Evolutionary conservation across 2,329 filamentous ascomycete species (phyloP), one percentile per base, ranked within the genome.

Genomic region (Fusarium udum): DNA sequence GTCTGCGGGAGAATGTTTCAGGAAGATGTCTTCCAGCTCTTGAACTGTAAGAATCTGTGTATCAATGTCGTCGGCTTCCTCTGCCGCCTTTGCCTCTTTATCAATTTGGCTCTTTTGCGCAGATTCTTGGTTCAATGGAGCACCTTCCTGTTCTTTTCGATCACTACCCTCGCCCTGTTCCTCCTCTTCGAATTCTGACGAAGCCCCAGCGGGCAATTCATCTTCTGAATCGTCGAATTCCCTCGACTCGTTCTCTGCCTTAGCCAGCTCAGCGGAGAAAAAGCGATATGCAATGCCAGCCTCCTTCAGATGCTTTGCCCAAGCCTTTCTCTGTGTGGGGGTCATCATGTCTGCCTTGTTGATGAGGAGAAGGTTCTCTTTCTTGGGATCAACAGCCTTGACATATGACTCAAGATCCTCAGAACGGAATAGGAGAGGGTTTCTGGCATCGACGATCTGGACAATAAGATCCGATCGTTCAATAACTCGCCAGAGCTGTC

Each of bases 331-430:
- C 84, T 99, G 97, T 78, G 90, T 90, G 53, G 91, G 82, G 4
- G 95, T 97, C 93, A 99, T 95, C 96, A 99, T 98, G 84, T 99
- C 96, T 51, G 96, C 95, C 87, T 99, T 99, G 87, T 99, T 99
- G 79, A 99, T 95, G 62, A 99, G 86, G 63, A 99, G 82, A 79
- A 99, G 80, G 81, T 98, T 99, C 80, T 95, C 89, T 86, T 99
- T 98, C 80, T 90, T 92, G 4, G 91, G 84, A 78, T 97, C 93
- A 32, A 98, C 92, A 77, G 97, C 94, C 84, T 97, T 97, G 78
- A 99, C 96, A 77, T 99, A 99, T 74, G 86, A 88, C 80, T 98
- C 96, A 69, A 99, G 84, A 85, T 99, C 96, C 76, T 97, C 95
- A 10, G 93, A 97, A 65, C 97, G 90, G 85, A 98, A 99, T 76